Evolutionary conservation across 768 basidiomycete species (phyloP), one percentile per base, ranked within the genome.

Genomic region (Phylloporus arenicola): DNA sequence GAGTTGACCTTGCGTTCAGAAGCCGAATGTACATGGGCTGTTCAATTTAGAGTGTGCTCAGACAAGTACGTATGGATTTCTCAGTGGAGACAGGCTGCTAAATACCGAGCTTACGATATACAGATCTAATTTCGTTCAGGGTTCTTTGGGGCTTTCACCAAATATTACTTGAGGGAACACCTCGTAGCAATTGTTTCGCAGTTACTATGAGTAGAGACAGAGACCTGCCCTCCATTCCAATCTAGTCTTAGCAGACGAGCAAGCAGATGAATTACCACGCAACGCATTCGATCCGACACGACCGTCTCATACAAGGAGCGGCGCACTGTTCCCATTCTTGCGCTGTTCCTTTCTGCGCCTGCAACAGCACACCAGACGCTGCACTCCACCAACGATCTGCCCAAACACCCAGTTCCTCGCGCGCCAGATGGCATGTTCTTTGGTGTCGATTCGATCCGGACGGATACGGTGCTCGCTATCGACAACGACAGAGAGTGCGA

Each of bases 401-500:
- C 42, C 57, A 12, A 68, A 54, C 2, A 65, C 24, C 64, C 65
- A 64, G 19, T 72, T 61, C n/a, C 69, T 60, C 42, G 59, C 62
- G 3, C 69, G 62, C 70, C 70, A 70, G 3, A 74, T 54, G 1
- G 37, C 35, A 45, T 73, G 72, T 39, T 61, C 51, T 5, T 51
- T 50, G 25, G 46, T 48, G 35, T 82, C 73, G 24, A 89, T 77
- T n/a, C 83, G 71, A 49, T 88, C 88, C 9, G 64, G 61, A 17
- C 87, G 74, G 6, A 89, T 67, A 20, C 86, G 73, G 57, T 86
- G 79, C 46, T 88, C 79, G 16, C 58, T 56, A 60, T 94, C 92
- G 33, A 92, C 79, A 6, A 85, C 75, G 13, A 85, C 74, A 4
- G 64, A 63, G 8, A 92, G 75, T 7, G 81, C 75, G 37, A 82